Evolutionary conservation across 2,329 filamentous ascomycete genomes (phyloP).

Genomic region (Alternaria sp.): DNA sequence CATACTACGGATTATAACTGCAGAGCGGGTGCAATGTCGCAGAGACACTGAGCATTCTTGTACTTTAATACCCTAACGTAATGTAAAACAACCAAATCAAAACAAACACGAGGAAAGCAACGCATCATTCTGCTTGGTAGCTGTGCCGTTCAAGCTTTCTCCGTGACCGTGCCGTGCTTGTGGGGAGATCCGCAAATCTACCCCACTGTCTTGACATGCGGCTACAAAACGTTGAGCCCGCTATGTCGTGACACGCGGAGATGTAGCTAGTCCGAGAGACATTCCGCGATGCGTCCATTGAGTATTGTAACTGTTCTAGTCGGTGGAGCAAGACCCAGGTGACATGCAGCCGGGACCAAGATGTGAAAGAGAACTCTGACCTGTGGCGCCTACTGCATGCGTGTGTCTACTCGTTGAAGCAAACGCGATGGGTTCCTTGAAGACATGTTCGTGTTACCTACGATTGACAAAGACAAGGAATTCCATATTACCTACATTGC

Average conservation of each 20-base stretch:
- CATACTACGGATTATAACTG: not conserved
- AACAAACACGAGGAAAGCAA: not conserved
- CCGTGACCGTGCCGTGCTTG: conserved; percentile 6
- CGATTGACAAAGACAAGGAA: too few relatives aligned
- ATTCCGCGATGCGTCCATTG: not conserved
- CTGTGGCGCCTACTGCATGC: not conserved
- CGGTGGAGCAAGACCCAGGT: not conserved
- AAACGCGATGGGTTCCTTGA: not conserved
- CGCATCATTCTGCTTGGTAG: not conserved
- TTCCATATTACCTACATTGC: not conserved
- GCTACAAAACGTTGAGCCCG: conserved; percentile 26
- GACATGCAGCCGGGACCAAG: not conserved
- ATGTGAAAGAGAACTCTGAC: not conserved
- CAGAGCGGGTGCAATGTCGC: conserved; percentile 2
- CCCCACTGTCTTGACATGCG: conserved; percentile 15
- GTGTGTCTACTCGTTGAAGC: not conserved
- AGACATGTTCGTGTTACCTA: too few relatives aligned
- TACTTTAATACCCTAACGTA: conserved; percentile 9
- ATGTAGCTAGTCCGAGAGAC: conserved; percentile 1
- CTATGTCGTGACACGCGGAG: conserved; percentile 7
- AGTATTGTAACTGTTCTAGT: not conserved
- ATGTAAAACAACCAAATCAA: conserved; percentile 7
- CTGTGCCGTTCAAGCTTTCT: not conserved
- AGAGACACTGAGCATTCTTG: not conserved
- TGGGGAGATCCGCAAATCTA: conserved; percentile 11